phyloP scores from a whole-genome alignment of 192 early-diverging fungal species.

The Backusella psychrophila region DNA sequence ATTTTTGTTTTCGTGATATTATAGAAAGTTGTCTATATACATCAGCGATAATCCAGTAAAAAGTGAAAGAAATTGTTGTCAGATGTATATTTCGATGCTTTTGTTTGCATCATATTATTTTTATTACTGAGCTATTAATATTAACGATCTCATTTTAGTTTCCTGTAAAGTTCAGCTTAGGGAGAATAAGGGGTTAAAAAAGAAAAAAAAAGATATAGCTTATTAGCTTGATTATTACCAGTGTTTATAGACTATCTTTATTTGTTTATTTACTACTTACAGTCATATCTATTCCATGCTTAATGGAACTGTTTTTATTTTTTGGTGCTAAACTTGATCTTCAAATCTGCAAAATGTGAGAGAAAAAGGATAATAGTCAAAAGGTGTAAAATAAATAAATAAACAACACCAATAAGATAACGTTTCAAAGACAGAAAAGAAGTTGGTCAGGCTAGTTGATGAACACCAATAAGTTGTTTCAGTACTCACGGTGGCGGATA shows the following conservation, averaged over 20 bases:
- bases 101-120: background rate
- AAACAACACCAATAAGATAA: background rate
- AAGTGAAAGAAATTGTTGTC: background rate
- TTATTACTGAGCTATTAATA: too few relatives aligned
- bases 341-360: background rate
- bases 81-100: conserved; percentile 4
- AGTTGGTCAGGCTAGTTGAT: background rate
- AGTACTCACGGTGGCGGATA: background rate
- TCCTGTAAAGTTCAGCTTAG: background rate
- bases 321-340: background rate
- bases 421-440: background rate
- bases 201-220: background rate
- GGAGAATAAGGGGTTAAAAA: background rate
- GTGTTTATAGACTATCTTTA: background rate
- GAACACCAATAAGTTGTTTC: conserved; percentile 2
- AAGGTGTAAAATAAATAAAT: conserved; percentile 1
- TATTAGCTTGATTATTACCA: background rate
- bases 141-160: background rate
- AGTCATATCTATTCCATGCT: background rate
- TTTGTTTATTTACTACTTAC: background rate
- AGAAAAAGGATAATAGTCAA: background rate
- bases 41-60: background rate
- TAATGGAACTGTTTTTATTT: background rate
- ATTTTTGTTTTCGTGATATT: background rate
- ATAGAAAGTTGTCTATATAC: background rate